Evolutionary conservation across 805 yeast genomes (phyloP).

Genomic region (Yarrowia divulgata): DNA sequence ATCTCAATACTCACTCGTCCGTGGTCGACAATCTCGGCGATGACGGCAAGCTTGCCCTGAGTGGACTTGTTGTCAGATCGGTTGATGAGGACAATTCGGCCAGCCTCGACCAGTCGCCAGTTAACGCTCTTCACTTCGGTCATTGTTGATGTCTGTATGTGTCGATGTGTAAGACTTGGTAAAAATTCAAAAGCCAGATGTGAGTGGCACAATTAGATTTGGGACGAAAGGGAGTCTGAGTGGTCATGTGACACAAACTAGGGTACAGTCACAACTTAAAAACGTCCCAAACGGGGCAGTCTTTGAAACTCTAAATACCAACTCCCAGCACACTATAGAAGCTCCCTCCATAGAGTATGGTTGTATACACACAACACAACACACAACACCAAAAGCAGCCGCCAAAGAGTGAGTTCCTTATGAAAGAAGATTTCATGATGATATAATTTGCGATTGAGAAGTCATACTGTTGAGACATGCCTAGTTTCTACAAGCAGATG

Average conservation of each 20-base stretch:
- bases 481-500: conserved; percentile 39
- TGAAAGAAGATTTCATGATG: conserved; percentile 51
- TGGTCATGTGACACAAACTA: conserved; percentile 37
- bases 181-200: conserved; percentile 38
- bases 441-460: conserved; percentile 64
- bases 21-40: conserved; percentile 99
- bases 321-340: conserved; percentile 4
- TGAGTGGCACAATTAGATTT: conserved; percentile 39
- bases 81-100: conserved; percentile 95
- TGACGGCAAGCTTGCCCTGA: conserved; percentile 88
- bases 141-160: conserved; percentile 42
- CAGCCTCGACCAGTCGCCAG: conserved; percentile 99
- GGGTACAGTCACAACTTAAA: conserved; percentile 30
- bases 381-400: neutral
- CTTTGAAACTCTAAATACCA: neutral
- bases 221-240: conserved; percentile 36
- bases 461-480: conserved; percentile 40
- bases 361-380: neutral
- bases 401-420: conserved; percentile 24
- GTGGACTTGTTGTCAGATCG: conserved; percentile 60
- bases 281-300: neutral
- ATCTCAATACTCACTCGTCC: conserved; percentile 81
- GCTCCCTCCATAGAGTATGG: neutral
- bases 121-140: conserved; percentile 91
- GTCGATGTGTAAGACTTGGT: conserved; percentile 39